Evolutionary conservation across 345 rosid species (phyloP).

Genomic region (Salix arbutifolia): DNA sequence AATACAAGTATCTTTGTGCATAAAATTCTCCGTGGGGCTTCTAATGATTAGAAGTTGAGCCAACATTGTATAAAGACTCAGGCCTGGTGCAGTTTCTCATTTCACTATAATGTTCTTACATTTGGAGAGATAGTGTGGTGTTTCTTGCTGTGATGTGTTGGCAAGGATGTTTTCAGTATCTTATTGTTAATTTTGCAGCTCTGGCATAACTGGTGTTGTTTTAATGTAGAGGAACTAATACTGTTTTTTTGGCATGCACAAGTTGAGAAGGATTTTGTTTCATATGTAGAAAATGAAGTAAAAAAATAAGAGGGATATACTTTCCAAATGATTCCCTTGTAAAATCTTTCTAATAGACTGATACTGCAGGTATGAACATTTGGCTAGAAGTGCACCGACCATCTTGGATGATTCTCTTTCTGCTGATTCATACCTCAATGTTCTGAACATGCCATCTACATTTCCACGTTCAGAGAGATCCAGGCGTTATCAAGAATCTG

Average conservation of each 20-base stretch:
- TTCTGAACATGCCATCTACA: constrained; percentile 90
- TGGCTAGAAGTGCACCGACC: constrained; percentile 95
- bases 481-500: constrained; percentile 55
- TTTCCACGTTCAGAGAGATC: constrained; percentile 94
- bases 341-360: not conserved
- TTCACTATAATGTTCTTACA: not conserved
- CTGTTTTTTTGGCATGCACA: not conserved
- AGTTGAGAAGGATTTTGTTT: not conserved
- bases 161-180: not conserved
- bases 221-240: not conserved
- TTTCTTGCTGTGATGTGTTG: not conserved
- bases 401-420: constrained; percentile 96
- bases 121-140: not conserved
- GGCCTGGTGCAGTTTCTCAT: not conserved
- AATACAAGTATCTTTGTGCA: not conserved
- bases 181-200: not conserved
- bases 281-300: not conserved
- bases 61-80: not conserved
- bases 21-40: not conserved
- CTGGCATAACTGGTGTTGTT: not conserved
- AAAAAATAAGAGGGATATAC: not conserved
- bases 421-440: constrained; percentile 94
- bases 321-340: not conserved
- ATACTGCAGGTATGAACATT: constrained; percentile 80
- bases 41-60: constrained; percentile 8